phyloP scores from a whole-genome alignment of 768 basidiomycete genomes.

The Termitomyces sp. region DNA sequence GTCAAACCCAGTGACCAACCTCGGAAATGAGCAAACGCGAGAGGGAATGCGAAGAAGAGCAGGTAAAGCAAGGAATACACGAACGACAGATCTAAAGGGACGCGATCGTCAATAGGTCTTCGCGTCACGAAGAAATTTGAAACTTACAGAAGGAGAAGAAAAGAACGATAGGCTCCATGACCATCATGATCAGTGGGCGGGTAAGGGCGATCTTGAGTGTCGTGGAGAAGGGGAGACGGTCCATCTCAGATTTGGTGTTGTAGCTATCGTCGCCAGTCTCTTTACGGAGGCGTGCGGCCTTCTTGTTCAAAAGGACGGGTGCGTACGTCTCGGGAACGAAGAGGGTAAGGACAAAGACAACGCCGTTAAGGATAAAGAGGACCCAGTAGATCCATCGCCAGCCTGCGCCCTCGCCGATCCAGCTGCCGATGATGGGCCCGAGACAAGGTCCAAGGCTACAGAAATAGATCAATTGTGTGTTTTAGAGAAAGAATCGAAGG shows the following conservation, averaged over 20 bases:
- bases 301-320: slow-evolving; percentile 37
- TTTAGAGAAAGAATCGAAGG: not conserved
- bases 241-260: slow-evolving; percentile 4
- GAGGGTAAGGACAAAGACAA: slow-evolving; percentile 29
- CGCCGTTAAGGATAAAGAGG: slow-evolving; percentile 35
- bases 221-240: not conserved
- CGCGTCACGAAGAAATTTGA: not conserved
- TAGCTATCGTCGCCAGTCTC: slow-evolving; percentile 21
- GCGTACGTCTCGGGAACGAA: slow-evolving; percentile 51
- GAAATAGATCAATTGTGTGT: not conserved
- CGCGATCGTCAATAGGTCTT: not conserved
- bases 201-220: slow-evolving; percentile 6
- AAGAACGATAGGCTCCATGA: slow-evolving; percentile 9
- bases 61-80: slow-evolving; percentile 38
- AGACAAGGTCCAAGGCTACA: slow-evolving; percentile 37
- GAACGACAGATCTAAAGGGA: slow-evolving; percentile 32
- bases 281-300: slow-evolving; percentile 34
- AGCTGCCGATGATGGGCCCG: slow-evolving; percentile 47
- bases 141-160: slow-evolving; percentile 12
- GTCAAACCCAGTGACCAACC: slow-evolving; percentile 34
- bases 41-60: slow-evolving; percentile 39
- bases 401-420: slow-evolving; percentile 36
- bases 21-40: slow-evolving; percentile 33
- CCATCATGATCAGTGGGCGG: slow-evolving; percentile 10
- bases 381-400: slow-evolving; percentile 49